Conservation (phyloP, 129 eudicot species). For the Lactuca sativa region DNA sequence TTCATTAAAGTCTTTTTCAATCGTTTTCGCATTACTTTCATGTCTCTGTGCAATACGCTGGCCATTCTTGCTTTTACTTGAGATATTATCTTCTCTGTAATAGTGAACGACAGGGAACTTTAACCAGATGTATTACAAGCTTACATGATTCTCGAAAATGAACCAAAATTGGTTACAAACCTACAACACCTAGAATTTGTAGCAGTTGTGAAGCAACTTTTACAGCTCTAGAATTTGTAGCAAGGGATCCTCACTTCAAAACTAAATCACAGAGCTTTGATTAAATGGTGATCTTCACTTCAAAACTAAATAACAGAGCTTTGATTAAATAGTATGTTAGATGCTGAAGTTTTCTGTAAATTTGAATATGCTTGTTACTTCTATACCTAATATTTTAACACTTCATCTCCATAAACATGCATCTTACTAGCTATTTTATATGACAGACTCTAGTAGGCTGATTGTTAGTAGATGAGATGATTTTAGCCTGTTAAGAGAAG, state of each 20-base stretch:
- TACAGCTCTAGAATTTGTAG: neutral
- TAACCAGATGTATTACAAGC: slow-evolving; percentile 1
- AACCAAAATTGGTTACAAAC: neutral
- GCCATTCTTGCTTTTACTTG: slow-evolving; percentile 1
- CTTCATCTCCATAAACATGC: neutral
- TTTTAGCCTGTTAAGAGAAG: neutral
- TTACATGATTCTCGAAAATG: slow-evolving; percentile 5
- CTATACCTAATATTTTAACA: neutral
- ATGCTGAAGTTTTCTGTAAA: slow-evolving; percentile 2
- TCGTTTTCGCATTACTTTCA: neutral
- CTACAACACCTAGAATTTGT: neutral
- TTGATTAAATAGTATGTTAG: neutral
- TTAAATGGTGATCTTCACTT: neutral
- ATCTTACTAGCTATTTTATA: neutral
- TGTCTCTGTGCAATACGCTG: slow-evolving; percentile 1
- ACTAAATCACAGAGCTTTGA: slow-evolving; percentile 2
- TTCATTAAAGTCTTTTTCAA: neutral
- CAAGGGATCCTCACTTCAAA: neutral
- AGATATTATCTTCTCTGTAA: neutral
- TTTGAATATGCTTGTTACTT: slow-evolving; percentile 8
- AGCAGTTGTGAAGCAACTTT: neutral
- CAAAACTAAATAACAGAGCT: neutral
- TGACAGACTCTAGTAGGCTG: neutral
- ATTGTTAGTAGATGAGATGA: neutral
- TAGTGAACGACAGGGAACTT: slow-evolving; percentile 9